Conservation (phyloP, 2,329 filamentous ascomycete genomes). For the Epichloe baconii region DNA sequence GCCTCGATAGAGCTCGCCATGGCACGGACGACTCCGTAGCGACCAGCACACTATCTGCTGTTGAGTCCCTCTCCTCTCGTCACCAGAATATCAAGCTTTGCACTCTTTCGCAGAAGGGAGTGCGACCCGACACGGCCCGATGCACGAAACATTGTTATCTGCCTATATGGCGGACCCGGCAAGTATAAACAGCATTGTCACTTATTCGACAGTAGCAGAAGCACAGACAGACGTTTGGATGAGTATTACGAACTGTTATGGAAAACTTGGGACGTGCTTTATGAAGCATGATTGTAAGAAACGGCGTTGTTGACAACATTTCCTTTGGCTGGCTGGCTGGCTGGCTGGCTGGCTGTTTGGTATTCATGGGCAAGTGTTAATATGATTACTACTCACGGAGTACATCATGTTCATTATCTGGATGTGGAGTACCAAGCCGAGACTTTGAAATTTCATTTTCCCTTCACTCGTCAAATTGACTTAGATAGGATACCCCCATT, state of each 20-base stretch:
- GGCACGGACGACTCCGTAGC: constrained; percentile 18
- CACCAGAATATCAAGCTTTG: neutral
- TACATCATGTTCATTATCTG: neutral
- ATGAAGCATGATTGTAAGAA: constrained; percentile 15
- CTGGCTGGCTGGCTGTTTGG: neutral
- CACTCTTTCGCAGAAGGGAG: neutral
- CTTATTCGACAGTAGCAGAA: neutral
- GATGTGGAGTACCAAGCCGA: constrained; percentile 9
- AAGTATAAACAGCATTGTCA: constrained; percentile 3
- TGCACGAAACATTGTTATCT: neutral
- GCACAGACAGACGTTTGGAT: neutral
- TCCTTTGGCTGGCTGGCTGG: neutral
- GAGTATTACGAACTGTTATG: constrained; percentile 3
- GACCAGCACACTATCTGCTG: neutral
- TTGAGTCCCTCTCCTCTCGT: neutral
- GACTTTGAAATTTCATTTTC: constrained; percentile 8
- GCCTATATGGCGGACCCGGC: neutral
- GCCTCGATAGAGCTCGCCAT: constrained; percentile 49
- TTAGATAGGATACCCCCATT: constrained; percentile 30
- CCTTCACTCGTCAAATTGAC: constrained; percentile 7
- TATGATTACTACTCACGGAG: neutral
- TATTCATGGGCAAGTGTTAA: neutral
- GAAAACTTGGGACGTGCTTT: constrained; percentile 1
- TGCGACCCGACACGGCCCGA: neutral
- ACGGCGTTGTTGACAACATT: constrained; percentile 1